Percentiles rank a stretch among this genome's conserved stretches.
Conservation (phyloP, 306 rosid species). For the Geum urbanum region DNA sequence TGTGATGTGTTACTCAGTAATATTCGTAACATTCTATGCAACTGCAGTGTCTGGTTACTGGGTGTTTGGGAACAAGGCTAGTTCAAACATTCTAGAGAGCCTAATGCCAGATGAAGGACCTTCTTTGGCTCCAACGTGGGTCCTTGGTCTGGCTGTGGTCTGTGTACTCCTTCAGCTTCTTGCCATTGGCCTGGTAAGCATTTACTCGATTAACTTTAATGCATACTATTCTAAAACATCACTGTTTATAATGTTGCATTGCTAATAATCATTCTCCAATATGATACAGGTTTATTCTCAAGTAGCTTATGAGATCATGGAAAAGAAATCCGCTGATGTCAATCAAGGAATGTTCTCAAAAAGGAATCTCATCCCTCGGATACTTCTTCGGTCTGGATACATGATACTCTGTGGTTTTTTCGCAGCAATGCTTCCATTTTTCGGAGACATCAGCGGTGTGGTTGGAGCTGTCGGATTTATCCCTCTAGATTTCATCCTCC, state of each 20-base stretch:
- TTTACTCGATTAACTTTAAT: neutral
- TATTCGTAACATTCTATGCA: conserved; percentile 72
- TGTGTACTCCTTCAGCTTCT: conserved; percentile 90
- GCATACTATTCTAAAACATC: neutral
- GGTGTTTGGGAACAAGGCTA: conserved; percentile 78
- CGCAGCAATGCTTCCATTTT: conserved; percentile 94
- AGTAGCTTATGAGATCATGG: conserved; percentile 97
- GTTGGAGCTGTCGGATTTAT: conserved; percentile 94
- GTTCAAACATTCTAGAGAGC: conserved; percentile 64
- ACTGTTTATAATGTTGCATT: neutral
- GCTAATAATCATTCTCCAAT: conserved; percentile 1
- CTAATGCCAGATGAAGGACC: conserved; percentile 73
- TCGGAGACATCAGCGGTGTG: conserved; percentile 78
- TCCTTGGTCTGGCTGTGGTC: conserved; percentile 64
- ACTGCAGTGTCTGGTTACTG: conserved; percentile 78
- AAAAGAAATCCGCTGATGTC: conserved; percentile 75
- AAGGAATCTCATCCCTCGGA: conserved; percentile 75
- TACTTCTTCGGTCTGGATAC: conserved; percentile 69
- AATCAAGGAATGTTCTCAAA: conserved; percentile 73
- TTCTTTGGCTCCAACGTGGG: conserved; percentile 86
- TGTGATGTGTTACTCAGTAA: conserved; percentile 70
- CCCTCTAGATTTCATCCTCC: conserved; percentile 88
- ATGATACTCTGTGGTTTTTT: conserved; percentile 68
- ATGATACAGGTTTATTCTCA: conserved; percentile 81
- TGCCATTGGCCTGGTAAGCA: conserved; percentile 80